phyloP scores from a whole-genome alignment of 2,329 filamentous ascomycete genomes.

The Akanthomyces dipterigenus region DNA sequence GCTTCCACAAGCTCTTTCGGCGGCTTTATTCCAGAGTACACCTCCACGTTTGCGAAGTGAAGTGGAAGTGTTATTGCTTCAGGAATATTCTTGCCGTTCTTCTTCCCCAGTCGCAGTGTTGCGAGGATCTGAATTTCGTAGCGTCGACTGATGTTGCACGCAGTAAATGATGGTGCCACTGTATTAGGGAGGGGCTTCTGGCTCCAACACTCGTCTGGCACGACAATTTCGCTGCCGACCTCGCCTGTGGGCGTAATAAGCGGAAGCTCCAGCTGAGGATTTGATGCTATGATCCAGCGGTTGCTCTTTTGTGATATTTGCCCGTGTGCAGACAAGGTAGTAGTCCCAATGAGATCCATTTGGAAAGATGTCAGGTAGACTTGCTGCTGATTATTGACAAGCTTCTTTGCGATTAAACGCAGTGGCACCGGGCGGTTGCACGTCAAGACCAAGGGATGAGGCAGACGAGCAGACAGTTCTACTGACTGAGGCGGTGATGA shows the following conservation, averaged over 20 bases:
- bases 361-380: constrained; percentile 74
- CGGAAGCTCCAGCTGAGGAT: constrained; percentile 63
- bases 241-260: constrained; percentile 53
- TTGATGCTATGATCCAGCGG: constrained; percentile 69
- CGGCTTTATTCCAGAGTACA: constrained; percentile 84
- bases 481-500: constrained; percentile 53
- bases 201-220: constrained; percentile 69
- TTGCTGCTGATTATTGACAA: constrained; percentile 60
- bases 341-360: constrained; percentile 74
- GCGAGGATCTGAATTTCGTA: constrained; percentile 77
- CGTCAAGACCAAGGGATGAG: constrained; percentile 80
- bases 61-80: constrained; percentile 75
- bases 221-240: constrained; percentile 58
- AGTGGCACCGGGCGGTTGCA: constrained; percentile 83
- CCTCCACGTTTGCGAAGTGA: constrained; percentile 63
- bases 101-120: constrained; percentile 68
- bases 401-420: constrained; percentile 70
- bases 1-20: constrained; percentile 69
- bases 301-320: constrained; percentile 62
- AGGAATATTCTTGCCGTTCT: constrained; percentile 32
- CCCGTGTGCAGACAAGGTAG: constrained; percentile 71
- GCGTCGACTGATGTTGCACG: constrained; percentile 76
- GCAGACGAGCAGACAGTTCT: constrained; percentile 71
- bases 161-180: constrained; percentile 77
- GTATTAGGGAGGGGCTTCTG: constrained; percentile 69